Conservation (phyloP, 2,329 filamentous ascomycete species). For the Xylaria sp. region DNA sequence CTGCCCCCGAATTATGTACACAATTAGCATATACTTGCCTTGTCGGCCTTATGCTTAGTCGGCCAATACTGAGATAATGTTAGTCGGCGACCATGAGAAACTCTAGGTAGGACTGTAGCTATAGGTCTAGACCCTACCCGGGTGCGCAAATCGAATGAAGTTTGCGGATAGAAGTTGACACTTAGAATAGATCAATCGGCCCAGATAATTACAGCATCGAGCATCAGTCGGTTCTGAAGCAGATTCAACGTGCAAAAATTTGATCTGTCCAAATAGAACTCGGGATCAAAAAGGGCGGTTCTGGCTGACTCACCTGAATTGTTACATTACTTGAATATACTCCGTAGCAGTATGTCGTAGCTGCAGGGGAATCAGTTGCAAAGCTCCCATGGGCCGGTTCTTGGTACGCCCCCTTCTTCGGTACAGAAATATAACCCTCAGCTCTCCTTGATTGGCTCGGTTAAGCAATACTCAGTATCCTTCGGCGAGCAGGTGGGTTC, state of each 20-base stretch:
- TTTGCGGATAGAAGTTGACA: background rate
- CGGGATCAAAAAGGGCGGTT: background rate
- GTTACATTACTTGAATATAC: slow-evolving; percentile 1
- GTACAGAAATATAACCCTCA: background rate
- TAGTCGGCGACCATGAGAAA: background rate
- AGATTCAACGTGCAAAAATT: background rate
- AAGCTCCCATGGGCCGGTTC: background rate
- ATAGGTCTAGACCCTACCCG: background rate
- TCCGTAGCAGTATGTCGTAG: background rate
- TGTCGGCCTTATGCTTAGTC: background rate
- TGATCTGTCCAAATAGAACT: background rate
- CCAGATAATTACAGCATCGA: background rate
- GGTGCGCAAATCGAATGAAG: background rate
- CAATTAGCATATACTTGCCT: background rate
- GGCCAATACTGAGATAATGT: background rate
- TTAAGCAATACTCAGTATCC: background rate
- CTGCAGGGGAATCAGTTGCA: slow-evolving; percentile 8
- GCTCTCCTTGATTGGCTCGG: slow-evolving; percentile 10
- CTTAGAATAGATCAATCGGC: background rate
- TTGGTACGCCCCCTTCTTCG: slow-evolving; percentile 15
- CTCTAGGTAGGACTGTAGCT: background rate
- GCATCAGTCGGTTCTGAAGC: background rate
- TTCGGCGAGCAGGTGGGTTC: background rate
- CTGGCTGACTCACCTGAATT: slow-evolving; percentile 18
- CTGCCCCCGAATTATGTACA: slow-evolving; percentile 5